phyloP scores from a whole-genome alignment of 306 rosid species.

The Castanea mollissima region DNA sequence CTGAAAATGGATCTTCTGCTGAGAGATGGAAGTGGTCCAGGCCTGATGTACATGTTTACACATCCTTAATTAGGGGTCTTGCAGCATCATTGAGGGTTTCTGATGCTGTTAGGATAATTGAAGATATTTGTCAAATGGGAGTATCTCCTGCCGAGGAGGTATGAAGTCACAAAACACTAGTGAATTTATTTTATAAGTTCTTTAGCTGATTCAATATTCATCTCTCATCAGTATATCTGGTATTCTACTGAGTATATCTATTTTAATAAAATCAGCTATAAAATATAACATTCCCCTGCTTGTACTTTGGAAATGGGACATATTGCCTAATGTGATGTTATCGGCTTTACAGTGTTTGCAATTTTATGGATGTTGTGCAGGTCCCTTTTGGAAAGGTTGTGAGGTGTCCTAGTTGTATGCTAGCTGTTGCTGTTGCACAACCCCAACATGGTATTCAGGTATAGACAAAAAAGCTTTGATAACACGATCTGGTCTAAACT shows the following conservation, averaged over 20 bases:
- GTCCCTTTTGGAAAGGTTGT: constrained; percentile 95
- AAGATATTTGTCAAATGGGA: constrained; percentile 73
- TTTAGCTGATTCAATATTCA: neutral
- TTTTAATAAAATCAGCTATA: constrained; percentile 8
- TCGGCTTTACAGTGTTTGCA: constrained; percentile 1
- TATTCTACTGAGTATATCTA: neutral
- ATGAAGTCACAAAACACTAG: neutral
- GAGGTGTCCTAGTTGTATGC: constrained; percentile 80
- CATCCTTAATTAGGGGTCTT: constrained; percentile 68
- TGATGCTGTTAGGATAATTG: constrained; percentile 75
- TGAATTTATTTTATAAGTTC: neutral
- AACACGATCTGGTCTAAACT: neutral
- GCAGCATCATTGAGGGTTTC: constrained; percentile 83
- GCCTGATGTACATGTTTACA: constrained; percentile 65
- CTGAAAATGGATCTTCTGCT: constrained; percentile 40
- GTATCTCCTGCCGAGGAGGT: constrained; percentile 95
- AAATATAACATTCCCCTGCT: constrained; percentile 2
- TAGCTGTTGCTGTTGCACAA: constrained; percentile 91
- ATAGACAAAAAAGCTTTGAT: neutral
- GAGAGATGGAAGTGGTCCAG: constrained; percentile 88
- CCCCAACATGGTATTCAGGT: constrained; percentile 99
- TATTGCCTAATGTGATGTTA: neutral
- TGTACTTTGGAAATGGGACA: constrained; percentile 12
- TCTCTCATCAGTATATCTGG: neutral
- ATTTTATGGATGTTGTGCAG: constrained; percentile 38